phyloP scores from a whole-genome alignment of 148 eudicot species.

The Rhododendron ferrugineum region DNA sequence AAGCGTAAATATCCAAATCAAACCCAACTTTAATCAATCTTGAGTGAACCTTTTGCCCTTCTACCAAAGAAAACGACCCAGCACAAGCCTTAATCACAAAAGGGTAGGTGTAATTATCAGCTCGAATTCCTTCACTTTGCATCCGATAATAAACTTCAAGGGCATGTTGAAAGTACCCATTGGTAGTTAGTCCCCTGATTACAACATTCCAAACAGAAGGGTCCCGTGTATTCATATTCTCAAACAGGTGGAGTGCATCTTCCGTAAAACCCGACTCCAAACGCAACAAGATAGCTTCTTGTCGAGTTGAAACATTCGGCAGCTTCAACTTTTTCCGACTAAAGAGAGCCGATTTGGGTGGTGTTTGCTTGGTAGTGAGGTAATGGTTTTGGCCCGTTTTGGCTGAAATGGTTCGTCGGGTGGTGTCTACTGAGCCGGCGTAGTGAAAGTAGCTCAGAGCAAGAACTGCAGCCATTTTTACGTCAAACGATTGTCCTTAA shows the following conservation, averaged over 20 bases:
- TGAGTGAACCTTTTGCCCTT: constrained; percentile 55
- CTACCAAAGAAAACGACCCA: constrained; percentile 31
- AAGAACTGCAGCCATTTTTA: constrained; percentile 15
- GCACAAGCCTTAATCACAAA: constrained; percentile 73
- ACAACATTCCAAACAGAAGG: constrained; percentile 64
- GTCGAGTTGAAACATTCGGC: not conserved
- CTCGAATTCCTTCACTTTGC: constrained; percentile 39
- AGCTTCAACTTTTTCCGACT: not conserved
- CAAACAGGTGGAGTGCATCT: constrained; percentile 69
- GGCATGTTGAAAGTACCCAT: constrained; percentile 38
- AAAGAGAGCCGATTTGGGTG: constrained; percentile 8
- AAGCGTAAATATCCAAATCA: constrained; percentile 39
- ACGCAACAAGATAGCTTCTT: constrained; percentile 5
- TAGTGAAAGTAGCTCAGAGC: constrained; percentile 14
- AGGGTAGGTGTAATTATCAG: constrained; percentile 68
- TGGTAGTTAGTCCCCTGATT: constrained; percentile 47
- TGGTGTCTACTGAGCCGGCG: not conserved
- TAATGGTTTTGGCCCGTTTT: constrained; percentile 12
- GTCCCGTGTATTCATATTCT: constrained; percentile 42
- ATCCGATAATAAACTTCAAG: constrained; percentile 42
- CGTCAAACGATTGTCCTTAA: not conserved
- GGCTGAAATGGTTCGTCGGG: constrained; percentile 7
- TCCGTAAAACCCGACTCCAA: constrained; percentile 46
- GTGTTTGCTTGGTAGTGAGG: constrained; percentile 7
- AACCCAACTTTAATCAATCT: constrained; percentile 50